Evolutionary conservation across 192 early-diverging fungal species (phyloP), one percentile per base, ranked within the genome.

Genomic region (Oehlia diaphana): DNA sequence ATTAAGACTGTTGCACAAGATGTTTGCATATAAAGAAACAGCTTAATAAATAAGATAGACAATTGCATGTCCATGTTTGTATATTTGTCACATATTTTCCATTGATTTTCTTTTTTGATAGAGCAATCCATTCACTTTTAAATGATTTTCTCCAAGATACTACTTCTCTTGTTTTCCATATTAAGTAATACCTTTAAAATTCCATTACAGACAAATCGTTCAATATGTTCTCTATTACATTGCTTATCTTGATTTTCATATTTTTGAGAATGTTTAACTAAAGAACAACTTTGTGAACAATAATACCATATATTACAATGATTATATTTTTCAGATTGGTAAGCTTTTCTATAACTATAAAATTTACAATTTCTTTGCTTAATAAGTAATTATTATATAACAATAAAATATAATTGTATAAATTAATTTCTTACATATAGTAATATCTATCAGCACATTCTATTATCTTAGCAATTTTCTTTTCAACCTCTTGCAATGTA

Each of bases 121-220:
- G 26, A 26, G 26, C n/a, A 28, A 64, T 47, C 35, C 33, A 71
- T 47, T 71, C 69, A 3, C 37, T 71, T 71, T 71, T 71, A 71
- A 71, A 71, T n/a, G 42, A 2, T 47, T 71, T 71, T 10, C 69
- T 2, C 33, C 39, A 71, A 9, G 39, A 37, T 10, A 37, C 26
- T 14, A n/a, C 23, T 47, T 71, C 16, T 10, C 69, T 14, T 4
- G 0, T 21, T 10, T 1, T n/a, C n/a, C n/a, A n/a, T n/a, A n/a
- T n/a, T n/a, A n/a, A n/a, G n/a, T n/a, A n/a, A 21, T 21, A 66
- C 12, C 1, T 66, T 66, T 7, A 66, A 2, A 21, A 10, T 2
- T 1, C 26, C 9, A 35, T 66, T 66, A 66, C 28, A 66, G 26
- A 35, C 2, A 66, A 33, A 66, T 28, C 9, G 0, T 4, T 66